Conservation (phyloP, 805 yeast species). For the Saturnispora sanitii region DNA sequence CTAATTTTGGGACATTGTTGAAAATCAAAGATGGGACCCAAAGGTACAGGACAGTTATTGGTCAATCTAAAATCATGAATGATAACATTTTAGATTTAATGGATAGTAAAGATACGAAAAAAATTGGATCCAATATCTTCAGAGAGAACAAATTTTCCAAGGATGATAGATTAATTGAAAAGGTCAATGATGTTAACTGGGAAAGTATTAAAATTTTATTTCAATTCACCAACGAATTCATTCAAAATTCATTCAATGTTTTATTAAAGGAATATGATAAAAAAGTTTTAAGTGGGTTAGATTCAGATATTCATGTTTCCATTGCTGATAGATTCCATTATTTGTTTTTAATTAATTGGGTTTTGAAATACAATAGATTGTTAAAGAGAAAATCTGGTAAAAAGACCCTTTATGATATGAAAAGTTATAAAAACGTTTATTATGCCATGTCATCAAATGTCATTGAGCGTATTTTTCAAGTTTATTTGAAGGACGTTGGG, state of each 20-base stretch:
- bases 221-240: conserved; percentile 45
- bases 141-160: conserved; percentile 37
- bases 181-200: background rate
- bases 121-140: conserved; percentile 32
- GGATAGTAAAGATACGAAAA: conserved; percentile 50
- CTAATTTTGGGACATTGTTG: conserved; percentile 80
- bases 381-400: conserved; percentile 17
- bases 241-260: conserved; percentile 68
- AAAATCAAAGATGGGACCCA: conserved; percentile 54
- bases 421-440: background rate
- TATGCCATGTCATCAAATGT: conserved; percentile 6
- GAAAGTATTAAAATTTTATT: conserved; percentile 19
- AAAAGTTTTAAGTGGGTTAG: conserved; percentile 10
- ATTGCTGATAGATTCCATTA: conserved; percentile 32
- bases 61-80: conserved; percentile 40
- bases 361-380: conserved; percentile 52
- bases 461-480: conserved; percentile 4
- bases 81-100: conserved; percentile 50
- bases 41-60: conserved; percentile 54
- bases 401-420: conserved; percentile 17
- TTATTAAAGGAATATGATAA: conserved; percentile 43
- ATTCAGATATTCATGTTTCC: conserved; percentile 24
- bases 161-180: conserved; percentile 8
- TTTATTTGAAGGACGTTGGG: conserved; percentile 1
- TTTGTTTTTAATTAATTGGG: conserved; percentile 63